Percentiles rank a stretch among this genome's conserved stretches.
Evolutionary conservation across 106 monocot species (phyloP).

Genomic region (Vanilla planifolia): DNA sequence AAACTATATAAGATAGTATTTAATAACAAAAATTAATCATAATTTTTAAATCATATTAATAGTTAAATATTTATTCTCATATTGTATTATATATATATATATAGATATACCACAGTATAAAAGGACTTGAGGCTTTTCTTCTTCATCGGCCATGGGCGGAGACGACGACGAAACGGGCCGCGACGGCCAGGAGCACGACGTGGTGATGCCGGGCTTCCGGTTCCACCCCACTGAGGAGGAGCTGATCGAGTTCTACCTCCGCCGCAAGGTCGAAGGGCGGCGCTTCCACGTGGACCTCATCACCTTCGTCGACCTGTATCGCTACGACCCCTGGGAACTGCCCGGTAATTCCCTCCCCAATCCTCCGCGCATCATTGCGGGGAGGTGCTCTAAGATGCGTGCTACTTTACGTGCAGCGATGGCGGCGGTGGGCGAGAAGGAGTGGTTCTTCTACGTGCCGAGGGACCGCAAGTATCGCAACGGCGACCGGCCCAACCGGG

Average conservation of each 20-base stretch:
- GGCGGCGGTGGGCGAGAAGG: constrained; percentile 30
- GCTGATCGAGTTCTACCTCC: constrained; percentile 29
- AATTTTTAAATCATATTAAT: too few relatives aligned
- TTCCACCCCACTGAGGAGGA: constrained; percentile 24
- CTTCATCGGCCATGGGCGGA: not conserved
- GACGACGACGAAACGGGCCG: constrained; percentile 7
- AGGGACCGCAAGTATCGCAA: constrained; percentile 1
- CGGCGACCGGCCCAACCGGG: constrained; percentile 1
- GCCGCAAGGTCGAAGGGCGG: constrained; percentile 26
- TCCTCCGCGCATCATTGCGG: not conserved
- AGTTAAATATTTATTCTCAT: too few relatives aligned
- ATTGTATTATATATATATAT: too few relatives aligned
- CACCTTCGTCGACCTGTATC: constrained; percentile 31
- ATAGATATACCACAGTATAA: too few relatives aligned
- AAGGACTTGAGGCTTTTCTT: too few relatives aligned
- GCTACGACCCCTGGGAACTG: constrained; percentile 31
- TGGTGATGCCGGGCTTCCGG: constrained; percentile 24
- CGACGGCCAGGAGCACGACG: constrained; percentile 14
- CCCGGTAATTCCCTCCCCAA: constrained; percentile 6
- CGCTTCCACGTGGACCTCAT: constrained; percentile 29
- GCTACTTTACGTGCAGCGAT: constrained; percentile 1
- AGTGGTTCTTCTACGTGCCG: constrained; percentile 14
- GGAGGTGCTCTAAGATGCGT: too few relatives aligned
- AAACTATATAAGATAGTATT: too few relatives aligned
- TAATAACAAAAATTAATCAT: too few relatives aligned